A percentile compares a stretch with the other conserved stretches of the same genome.
phyloP scores from a whole-genome alignment of 2,329 filamentous ascomycete genomes.

The Aspergillus chevalieri region DNA sequence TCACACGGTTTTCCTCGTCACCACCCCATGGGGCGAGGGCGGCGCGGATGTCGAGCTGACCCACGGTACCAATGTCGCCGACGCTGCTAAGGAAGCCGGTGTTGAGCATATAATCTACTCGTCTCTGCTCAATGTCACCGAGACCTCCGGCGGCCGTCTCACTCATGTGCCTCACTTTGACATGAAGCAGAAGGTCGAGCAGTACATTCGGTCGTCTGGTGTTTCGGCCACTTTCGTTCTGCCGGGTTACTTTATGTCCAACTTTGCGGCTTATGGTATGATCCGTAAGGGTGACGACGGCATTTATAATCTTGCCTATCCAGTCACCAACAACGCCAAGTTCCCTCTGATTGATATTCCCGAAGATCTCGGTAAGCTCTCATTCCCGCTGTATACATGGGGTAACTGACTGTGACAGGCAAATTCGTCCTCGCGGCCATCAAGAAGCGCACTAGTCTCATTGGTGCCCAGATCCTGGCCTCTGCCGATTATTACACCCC shows the following conservation, averaged over 20 bases:
- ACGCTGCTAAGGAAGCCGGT: conserved; percentile 30
- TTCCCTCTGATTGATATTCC: conserved; percentile 43
- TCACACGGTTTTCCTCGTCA: conserved; percentile 48
- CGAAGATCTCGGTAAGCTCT: conserved; percentile 10
- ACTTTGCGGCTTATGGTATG: conserved; percentile 26
- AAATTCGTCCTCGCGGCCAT: conserved; percentile 27
- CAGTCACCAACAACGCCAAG: conserved; percentile 21
- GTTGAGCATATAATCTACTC: conserved; percentile 39
- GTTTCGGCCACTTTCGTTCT: conserved; percentile 37
- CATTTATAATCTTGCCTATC: conserved; percentile 19
- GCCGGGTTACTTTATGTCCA: conserved; percentile 41
- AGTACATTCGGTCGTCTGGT: conserved; percentile 30
- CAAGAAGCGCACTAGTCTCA: conserved; percentile 37
- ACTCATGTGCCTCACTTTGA: conserved; percentile 36
- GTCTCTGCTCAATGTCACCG: conserved; percentile 27
- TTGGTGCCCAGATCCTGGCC: conserved; percentile 41
- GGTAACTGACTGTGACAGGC: neutral
- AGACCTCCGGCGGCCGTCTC: conserved; percentile 30
- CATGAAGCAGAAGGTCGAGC: conserved; percentile 35
- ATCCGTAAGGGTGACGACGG: conserved; percentile 23
- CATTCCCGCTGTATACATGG: neutral
- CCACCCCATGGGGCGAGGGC: conserved; percentile 34
- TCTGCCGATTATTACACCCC: conserved; percentile 37
- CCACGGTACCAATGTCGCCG: conserved; percentile 34
- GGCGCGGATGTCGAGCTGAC: conserved; percentile 18